Evolutionary conservation across 257 asterid species (phyloP).

Genomic region (Scutellaria galericulata): DNA sequence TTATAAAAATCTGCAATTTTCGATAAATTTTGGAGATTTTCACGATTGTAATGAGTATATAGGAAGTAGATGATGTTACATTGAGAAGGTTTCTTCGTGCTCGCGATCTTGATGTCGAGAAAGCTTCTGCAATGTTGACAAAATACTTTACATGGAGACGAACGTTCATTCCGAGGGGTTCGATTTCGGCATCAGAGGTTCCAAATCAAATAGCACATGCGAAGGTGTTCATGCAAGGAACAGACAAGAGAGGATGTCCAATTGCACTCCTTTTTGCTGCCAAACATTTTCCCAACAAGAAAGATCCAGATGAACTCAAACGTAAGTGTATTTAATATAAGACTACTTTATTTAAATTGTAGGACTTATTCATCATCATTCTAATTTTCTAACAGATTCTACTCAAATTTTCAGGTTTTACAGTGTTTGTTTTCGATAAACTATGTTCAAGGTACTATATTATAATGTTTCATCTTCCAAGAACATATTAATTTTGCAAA

Average conservation of each 20-base stretch:
- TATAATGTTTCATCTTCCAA: too few species aligned
- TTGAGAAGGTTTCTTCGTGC: conserved; percentile 83
- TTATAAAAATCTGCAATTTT: too few species aligned
- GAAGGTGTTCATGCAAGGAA: conserved; percentile 77
- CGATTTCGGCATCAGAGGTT: conserved; percentile 50
- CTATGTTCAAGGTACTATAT: conserved; percentile 63
- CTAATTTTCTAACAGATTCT: background rate
- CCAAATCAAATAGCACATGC: conserved; percentile 64
- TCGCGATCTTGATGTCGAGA: conserved; percentile 61
- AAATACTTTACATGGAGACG: conserved; percentile 68
- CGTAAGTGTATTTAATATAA: conserved; percentile 42
- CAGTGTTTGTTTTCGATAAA: conserved; percentile 66
- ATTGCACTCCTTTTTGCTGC: conserved; percentile 54
- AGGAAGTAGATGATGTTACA: conserved; percentile 65
- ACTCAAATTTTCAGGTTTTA: conserved; percentile 59
- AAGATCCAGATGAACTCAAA: conserved; percentile 61
- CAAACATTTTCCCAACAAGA: conserved; percentile 63
- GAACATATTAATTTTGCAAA: background rate
- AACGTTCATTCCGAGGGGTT: conserved; percentile 61
- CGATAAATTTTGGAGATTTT: too few species aligned
- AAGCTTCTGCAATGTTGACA: conserved; percentile 62
- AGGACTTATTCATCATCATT: background rate
- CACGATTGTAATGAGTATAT: conserved; percentile 4
- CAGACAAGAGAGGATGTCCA: conserved; percentile 73
- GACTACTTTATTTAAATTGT: background rate